Evolutionary conservation across 164 flowering plant species (phyloP).

Genomic region (Umbellularia californica): DNA sequence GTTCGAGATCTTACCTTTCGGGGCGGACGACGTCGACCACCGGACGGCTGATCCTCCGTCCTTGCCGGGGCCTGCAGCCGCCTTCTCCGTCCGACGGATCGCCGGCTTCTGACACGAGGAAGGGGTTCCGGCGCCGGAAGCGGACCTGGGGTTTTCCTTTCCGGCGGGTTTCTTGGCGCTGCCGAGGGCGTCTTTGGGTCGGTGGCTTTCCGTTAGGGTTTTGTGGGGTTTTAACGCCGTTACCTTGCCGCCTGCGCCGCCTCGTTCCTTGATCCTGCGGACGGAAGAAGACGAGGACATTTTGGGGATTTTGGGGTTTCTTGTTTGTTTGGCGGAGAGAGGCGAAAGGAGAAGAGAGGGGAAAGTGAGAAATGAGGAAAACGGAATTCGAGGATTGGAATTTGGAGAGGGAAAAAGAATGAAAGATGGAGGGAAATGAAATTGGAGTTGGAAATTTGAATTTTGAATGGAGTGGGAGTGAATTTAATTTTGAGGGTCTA

Average conservation of each 20-base stretch:
- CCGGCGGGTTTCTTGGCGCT: slow-evolving; percentile 31
- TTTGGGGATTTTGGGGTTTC: neutral
- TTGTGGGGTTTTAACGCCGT: slow-evolving; percentile 31
- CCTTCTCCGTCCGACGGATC: slow-evolving; percentile 40
- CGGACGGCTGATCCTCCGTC: slow-evolving; percentile 25
- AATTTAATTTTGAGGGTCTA: no score
- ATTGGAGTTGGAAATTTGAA: neutral
- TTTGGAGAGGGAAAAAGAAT: neutral
- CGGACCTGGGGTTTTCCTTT: slow-evolving; percentile 49
- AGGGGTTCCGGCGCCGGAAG: slow-evolving; percentile 22
- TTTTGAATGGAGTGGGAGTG: neutral
- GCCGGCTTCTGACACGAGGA: slow-evolving; percentile 42
- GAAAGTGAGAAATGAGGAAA: neutral
- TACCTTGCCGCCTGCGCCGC: slow-evolving; percentile 33
- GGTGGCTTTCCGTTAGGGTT: slow-evolving; percentile 33
- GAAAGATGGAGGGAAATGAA: neutral
- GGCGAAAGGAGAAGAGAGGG: neutral
- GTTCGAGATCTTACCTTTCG: slow-evolving; percentile 81
- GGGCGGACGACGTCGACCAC: slow-evolving; percentile 56
- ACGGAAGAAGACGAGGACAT: slow-evolving; percentile 29
- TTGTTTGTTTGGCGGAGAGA: neutral
- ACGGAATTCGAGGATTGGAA: neutral
- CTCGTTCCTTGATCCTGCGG: slow-evolving; percentile 50
- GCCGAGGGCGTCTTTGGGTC: slow-evolving; percentile 17
- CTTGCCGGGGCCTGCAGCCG: slow-evolving; percentile 9